Conservation (phyloP, 2,329 filamentous ascomycete genomes). For the Exophiala oligosperma region DNA sequence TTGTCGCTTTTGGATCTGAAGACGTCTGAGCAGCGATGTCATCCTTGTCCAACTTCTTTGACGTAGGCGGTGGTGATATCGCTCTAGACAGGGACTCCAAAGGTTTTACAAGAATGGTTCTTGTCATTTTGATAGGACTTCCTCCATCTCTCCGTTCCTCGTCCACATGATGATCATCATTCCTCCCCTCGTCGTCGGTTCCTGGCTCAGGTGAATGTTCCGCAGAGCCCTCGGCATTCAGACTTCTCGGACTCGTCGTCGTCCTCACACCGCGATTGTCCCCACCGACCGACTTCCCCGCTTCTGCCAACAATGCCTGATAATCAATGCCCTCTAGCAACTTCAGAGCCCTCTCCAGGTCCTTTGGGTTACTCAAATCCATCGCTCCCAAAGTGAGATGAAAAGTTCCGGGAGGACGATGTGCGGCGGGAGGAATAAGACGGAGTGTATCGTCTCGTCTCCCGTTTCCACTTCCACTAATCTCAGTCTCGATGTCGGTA, state of each 20-base stretch:
- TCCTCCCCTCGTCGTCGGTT: not conserved
- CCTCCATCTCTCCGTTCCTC: not conserved
- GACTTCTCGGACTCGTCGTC: slow-evolving; percentile 1
- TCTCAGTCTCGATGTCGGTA: not conserved
- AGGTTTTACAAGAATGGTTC: not conserved
- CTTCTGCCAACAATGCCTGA: slow-evolving; percentile 36
- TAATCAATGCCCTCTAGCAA: slow-evolving; percentile 51
- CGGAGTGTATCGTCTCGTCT: slow-evolving; percentile 8
- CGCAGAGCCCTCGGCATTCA: not conserved
- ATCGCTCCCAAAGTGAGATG: slow-evolving; percentile 89
- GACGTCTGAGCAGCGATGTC: slow-evolving; percentile 1
- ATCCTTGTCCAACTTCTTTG: not conserved
- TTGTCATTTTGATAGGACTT: not conserved
- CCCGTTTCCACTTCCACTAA: not conserved
- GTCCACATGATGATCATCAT: not conserved
- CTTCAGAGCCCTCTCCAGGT: slow-evolving; percentile 47
- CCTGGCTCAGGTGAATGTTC: not conserved
- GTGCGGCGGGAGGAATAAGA: slow-evolving; percentile 63
- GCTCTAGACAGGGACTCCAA: slow-evolving; percentile 8
- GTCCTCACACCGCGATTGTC: slow-evolving; percentile 4
- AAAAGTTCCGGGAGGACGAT: slow-evolving; percentile 75
- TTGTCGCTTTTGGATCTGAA: not conserved
- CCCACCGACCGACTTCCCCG: slow-evolving; percentile 11
- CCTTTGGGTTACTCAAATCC: slow-evolving; percentile 60
- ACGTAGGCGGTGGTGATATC: slow-evolving; percentile 11